phyloP scores from a whole-genome alignment of 768 basidiomycete species.

The Tricholomella constricta region DNA sequence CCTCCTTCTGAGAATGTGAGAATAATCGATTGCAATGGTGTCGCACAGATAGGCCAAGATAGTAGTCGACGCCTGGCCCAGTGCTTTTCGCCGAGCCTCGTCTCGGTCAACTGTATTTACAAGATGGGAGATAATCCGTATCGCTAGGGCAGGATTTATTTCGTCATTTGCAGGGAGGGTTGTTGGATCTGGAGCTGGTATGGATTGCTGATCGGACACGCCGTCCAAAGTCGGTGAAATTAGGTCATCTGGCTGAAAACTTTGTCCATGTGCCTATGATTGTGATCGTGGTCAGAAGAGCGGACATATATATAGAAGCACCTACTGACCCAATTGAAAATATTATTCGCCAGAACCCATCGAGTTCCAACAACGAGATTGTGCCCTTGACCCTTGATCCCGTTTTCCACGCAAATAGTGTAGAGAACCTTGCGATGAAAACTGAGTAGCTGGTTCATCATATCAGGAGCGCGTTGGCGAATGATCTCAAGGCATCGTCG shows the following conservation, averaged over 20 bases:
- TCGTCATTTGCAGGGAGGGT: too few relatives aligned
- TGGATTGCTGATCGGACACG: too few relatives aligned
- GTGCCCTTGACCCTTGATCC: slow-evolving; percentile 12
- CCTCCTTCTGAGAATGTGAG: slow-evolving; percentile 11
- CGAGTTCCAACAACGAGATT: slow-evolving; percentile 20
- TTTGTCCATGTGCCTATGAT: too few relatives aligned
- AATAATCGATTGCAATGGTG: slow-evolving; percentile 10
- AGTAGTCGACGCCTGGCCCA: background rate
- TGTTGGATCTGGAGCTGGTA: too few relatives aligned
- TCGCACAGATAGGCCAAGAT: background rate
- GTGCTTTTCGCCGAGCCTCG: background rate
- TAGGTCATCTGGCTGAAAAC: too few relatives aligned
- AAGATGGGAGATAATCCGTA: background rate
- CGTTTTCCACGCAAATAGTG: slow-evolving; percentile 22
- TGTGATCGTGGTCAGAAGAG: too few relatives aligned
- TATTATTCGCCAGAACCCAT: slow-evolving; percentile 23
- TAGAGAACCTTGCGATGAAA: slow-evolving; percentile 21
- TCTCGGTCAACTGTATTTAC: background rate
- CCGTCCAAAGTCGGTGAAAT: too few relatives aligned
- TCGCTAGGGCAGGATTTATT: background rate
- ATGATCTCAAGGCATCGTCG: background rate
- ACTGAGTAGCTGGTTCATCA: slow-evolving; percentile 14
- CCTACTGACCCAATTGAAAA: slow-evolving; percentile 23
- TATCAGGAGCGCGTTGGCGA: background rate
- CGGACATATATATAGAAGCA: too few relatives aligned